A percentile compares a stretch with the other conserved stretches of the same genome.
Evolutionary conservation across 2,329 filamentous ascomycete genomes (phyloP).

Genomic region (Myriosclerotinia curreyana): DNA sequence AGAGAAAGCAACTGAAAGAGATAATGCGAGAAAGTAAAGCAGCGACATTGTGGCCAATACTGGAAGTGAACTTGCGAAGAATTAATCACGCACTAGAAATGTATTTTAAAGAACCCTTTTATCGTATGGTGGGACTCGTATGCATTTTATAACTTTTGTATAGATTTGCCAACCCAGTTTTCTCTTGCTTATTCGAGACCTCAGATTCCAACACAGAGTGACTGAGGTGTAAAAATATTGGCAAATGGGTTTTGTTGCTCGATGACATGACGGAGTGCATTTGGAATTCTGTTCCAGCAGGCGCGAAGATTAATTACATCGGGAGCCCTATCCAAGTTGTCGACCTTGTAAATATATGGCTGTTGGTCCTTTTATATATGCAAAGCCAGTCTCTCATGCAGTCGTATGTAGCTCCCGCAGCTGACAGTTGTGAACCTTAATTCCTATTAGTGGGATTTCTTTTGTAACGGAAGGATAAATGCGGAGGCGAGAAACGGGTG

Average conservation of each 20-base stretch:
- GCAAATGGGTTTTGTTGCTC: constrained; percentile 7
- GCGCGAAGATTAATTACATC: neutral
- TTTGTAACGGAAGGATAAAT: neutral
- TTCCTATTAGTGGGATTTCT: constrained; percentile 16
- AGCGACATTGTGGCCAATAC: neutral
- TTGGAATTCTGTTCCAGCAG: constrained; percentile 3
- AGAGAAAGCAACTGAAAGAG: neutral
- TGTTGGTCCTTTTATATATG: constrained; percentile 6
- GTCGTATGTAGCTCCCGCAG: constrained; percentile 12
- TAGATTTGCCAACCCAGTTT: neutral
- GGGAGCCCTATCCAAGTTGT: neutral
- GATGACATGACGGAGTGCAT: constrained; percentile 10
- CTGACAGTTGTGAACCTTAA: constrained; percentile 7
- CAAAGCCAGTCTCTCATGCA: constrained; percentile 10
- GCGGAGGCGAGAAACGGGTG: neutral
- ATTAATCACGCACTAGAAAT: neutral
- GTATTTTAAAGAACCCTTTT: neutral
- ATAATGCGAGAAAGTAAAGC: neutral
- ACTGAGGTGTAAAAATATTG: constrained; percentile 4
- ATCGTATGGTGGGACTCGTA: neutral
- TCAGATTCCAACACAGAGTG: neutral
- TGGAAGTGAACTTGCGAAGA: neutral
- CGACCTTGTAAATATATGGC: neutral
- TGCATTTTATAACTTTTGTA: constrained; percentile 4
- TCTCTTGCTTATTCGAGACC: neutral